Conservation (phyloP, 139 green algal genomes). For the Tetradesmus obliquus region DNA sequence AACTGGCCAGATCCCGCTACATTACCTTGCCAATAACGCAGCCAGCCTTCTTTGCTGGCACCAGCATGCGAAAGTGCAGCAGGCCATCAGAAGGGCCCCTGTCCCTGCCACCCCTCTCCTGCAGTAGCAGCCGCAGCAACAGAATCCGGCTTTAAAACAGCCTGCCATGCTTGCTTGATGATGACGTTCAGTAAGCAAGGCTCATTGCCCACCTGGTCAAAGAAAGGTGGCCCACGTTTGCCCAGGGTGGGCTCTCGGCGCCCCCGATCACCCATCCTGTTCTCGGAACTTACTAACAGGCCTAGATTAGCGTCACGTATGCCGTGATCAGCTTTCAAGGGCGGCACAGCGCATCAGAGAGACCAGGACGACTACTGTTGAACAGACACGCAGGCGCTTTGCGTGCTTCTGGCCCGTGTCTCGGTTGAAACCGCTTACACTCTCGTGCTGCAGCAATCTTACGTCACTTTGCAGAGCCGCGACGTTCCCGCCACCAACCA, state of each 20-base stretch:
- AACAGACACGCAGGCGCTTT: no score
- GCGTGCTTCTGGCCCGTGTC: no score
- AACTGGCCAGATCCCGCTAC: neutral
- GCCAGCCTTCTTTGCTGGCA: conserved; percentile 35
- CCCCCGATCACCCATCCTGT: neutral
- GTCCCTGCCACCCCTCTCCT: neutral
- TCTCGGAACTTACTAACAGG: neutral
- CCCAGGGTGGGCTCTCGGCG: neutral
- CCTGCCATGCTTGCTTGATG: neutral
- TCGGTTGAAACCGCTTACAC: no score
- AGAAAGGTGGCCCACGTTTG: neutral
- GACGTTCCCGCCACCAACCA: no score
- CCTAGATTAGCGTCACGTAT: no score
- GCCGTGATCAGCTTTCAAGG: no score
- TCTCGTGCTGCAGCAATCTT: no score
- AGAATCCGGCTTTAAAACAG: neutral
- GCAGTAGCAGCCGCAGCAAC: neutral
- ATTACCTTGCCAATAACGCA: conserved; percentile 46
- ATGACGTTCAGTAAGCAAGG: neutral
- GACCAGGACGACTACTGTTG: no score
- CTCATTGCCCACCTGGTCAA: neutral
- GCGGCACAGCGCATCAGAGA: no score
- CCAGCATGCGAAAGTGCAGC: conserved; percentile 43
- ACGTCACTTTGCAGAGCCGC: no score
- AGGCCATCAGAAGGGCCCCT: neutral